Base-by-base conservation (phyloP, 2,329 filamentous ascomycete genomes). In the Trichocomaceae sp. region DNA sequence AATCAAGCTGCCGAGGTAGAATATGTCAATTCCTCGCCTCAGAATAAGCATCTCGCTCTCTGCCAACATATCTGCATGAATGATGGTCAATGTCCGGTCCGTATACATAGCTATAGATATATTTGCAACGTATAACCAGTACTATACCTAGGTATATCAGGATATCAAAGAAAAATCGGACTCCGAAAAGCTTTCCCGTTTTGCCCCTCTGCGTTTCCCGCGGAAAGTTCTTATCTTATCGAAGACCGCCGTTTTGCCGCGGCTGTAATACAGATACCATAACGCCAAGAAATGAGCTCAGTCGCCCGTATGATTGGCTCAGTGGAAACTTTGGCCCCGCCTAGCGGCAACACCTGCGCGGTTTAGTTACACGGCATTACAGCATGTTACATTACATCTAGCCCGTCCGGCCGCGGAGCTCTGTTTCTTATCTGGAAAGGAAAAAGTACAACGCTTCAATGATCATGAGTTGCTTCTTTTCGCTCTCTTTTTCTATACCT, bases 221-320 rank as follows among this genome's bases (percentile, higher is more conserved):
- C 51, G 51, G 51, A 29, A 3, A 47, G 31, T 5, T 17, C 51
- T 53, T 53, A 53, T 53, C 51, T 53, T 53, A 53, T 53, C 51
- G 6, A 12, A 17, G 37, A n/a, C 19, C 44, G 47, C 23, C 17
- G 8, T 31, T 47, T 53, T 39, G 13, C 51, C 33, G 9, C 13
- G 39, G 10, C 7, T 10, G 51, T 53, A 53, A 41, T 53, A 53
- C 51, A n/a, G 29, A 53, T 53, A 53, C 51, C 9, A 9, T 20
- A 41, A 22, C 33, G 44, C 51, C 33, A 42, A 42, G 39, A 19
- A 17, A 19, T 3, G 6, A 12, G 39, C 9, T 35, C 31, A 35
- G 3, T 8, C 13, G 5, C 2, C 2, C 31, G 8, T 42, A 19
- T 42, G 39, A 42, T 42, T 42, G 39, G 39, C n/a, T 20, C 23